Conservation (phyloP, 2,329 filamentous ascomycete genomes). For the Fusarium albosuccineum region DNA sequence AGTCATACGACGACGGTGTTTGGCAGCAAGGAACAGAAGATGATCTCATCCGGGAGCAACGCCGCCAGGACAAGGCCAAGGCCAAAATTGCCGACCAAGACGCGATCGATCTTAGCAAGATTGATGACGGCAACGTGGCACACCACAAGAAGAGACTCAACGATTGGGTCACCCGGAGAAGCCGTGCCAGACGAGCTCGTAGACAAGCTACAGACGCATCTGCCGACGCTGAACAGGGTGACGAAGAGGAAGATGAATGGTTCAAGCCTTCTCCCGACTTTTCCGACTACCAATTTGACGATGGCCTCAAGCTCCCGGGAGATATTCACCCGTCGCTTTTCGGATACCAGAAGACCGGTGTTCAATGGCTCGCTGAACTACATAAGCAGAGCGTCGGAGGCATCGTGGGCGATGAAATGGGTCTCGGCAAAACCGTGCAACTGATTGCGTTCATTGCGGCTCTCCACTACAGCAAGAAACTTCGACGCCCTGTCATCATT, state of each 20-base stretch:
- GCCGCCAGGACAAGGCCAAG: slow-evolving; percentile 59
- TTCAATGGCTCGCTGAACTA: slow-evolving; percentile 95
- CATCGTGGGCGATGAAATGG: slow-evolving; percentile 98
- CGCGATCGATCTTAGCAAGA: slow-evolving; percentile 64
- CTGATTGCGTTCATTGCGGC: slow-evolving; percentile 85
- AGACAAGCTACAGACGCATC: slow-evolving; percentile 52
- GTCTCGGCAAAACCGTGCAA: slow-evolving; percentile 90
- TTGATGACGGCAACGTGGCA: slow-evolving; percentile 91
- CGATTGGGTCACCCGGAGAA: slow-evolving; percentile 75
- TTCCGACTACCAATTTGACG: slow-evolving; percentile 80
- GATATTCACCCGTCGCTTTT: slow-evolving; percentile 95
- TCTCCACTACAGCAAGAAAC: slow-evolving; percentile 89
- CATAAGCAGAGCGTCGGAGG: slow-evolving; percentile 91
- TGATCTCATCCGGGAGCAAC: slow-evolving; percentile 54
- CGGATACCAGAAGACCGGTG: slow-evolving; percentile 96
- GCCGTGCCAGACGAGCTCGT: slow-evolving; percentile 56
- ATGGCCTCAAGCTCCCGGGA: slow-evolving; percentile 84
- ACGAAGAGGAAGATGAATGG: slow-evolving; percentile 74
- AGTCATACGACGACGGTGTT: slow-evolving; percentile 51
- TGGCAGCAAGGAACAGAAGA: slow-evolving; percentile 57
- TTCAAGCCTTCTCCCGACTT: slow-evolving; percentile 87
- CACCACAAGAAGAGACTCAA: slow-evolving; percentile 82
- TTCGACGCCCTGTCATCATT: slow-evolving; percentile 87
- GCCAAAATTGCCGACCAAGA: slow-evolving; percentile 52
- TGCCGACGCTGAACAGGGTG: slow-evolving; percentile 56